Conservation (phyloP, 306 rosid species). For the Cucurbita moschata region DNA sequence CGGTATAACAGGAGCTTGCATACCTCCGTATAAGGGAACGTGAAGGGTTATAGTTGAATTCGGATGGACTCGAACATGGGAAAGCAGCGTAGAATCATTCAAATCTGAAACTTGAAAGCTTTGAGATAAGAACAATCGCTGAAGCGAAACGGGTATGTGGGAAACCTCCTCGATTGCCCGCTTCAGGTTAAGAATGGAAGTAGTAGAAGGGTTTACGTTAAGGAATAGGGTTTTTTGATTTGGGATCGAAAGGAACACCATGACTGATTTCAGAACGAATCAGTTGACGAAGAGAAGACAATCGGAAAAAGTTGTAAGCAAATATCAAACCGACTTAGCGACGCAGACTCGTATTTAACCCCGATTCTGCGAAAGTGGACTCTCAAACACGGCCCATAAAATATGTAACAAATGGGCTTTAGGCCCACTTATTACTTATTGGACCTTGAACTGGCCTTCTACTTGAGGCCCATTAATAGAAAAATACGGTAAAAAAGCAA, state of each 20-base stretch:
- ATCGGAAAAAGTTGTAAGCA: background rate
- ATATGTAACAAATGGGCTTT: background rate
- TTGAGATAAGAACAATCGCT: conserved; percentile 50
- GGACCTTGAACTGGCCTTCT: background rate
- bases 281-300: background rate
- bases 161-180: conserved; percentile 28
- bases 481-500: no score
- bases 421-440: background rate
- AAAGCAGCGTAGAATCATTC: conserved; percentile 27
- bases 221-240: conserved; percentile 36
- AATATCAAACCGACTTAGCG: background rate
- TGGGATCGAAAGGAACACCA: conserved; percentile 57
- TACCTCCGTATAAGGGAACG: conserved; percentile 22
- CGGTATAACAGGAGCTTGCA: conserved; percentile 37
- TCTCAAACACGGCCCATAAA: background rate
- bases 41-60: conserved; percentile 29
- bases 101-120: conserved; percentile 19
- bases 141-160: conserved; percentile 32
- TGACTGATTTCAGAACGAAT: background rate
- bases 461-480: background rate
- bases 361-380: background rate
- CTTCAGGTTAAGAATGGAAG: conserved; percentile 42
- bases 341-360: background rate
- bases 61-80: conserved; percentile 33
- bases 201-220: conserved; percentile 41